phyloP scores from a whole-genome alignment of 768 basidiomycete genomes.

The Mycena albidolilacea region DNA sequence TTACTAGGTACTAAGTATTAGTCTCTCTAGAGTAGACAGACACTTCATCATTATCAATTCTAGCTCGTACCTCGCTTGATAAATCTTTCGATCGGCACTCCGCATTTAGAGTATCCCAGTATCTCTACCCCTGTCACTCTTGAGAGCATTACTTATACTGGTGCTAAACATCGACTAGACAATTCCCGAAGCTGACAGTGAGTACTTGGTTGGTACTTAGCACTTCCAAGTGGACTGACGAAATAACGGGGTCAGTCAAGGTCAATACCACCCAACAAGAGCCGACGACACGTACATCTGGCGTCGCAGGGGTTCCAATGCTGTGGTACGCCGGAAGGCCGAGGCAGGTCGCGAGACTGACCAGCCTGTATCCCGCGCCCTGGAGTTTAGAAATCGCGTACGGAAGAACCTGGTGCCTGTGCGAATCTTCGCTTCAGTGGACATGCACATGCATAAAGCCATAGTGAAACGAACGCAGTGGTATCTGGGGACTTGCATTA shows the following conservation, averaged over 20 bases:
- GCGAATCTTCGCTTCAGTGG: not conserved
- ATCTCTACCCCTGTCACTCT: too few species aligned
- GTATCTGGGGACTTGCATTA: not conserved
- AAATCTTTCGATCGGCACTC: too few species aligned
- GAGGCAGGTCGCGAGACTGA: conserved; percentile 60
- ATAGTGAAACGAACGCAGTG: conserved; percentile 14
- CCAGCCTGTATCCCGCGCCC: conserved; percentile 58
- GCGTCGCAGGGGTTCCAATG: conserved; percentile 46
- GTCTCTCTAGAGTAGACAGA: too few species aligned
- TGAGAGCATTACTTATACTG: too few species aligned
- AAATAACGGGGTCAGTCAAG: not conserved
- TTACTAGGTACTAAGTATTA: too few species aligned
- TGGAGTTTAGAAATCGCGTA: conserved; percentile 56
- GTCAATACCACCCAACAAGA: not conserved
- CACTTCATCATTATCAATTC: too few species aligned
- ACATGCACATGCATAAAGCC: not conserved
- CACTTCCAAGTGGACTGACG: not conserved
- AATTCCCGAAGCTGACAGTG: too few species aligned
- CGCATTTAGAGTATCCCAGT: too few species aligned
- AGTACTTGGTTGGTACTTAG: not conserved
- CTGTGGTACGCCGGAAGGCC: conserved; percentile 55
- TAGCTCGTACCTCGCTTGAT: too few species aligned
- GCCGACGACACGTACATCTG: conserved; percentile 48
- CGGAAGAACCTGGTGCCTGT: conserved; percentile 53
- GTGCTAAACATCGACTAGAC: too few species aligned